phyloP scores from a whole-genome alignment of 164 flowering plant genomes.

The Kingdonia uniflora region DNA sequence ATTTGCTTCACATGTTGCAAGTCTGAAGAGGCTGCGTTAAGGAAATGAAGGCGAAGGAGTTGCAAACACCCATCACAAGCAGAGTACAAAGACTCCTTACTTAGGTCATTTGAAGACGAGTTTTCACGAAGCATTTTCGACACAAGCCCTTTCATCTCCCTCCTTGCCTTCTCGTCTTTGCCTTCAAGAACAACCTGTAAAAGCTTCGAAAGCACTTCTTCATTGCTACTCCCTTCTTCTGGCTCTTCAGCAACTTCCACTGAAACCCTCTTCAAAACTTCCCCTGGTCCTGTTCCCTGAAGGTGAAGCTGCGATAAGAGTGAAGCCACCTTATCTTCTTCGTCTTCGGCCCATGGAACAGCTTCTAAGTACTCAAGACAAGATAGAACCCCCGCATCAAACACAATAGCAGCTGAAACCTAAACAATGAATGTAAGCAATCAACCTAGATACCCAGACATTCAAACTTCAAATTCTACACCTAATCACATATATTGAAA shows the following conservation, averaged over 20 bases:
- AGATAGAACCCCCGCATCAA: conserved; percentile 84
- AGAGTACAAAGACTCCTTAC: conserved; percentile 70
- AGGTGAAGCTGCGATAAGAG: conserved; percentile 69
- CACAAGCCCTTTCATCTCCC: conserved; percentile 87
- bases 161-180: conserved; percentile 89
- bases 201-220: conserved; percentile 57
- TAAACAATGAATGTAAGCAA: conserved; percentile 23
- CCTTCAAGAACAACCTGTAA: conserved; percentile 82
- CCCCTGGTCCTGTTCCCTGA: conserved; percentile 67
- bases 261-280: conserved; percentile 82
- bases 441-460: conserved; percentile 14
- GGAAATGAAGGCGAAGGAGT: conserved; percentile 43
- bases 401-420: conserved; percentile 90
- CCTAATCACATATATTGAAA: too few species aligned
- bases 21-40: conserved; percentile 40
- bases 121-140: conserved; percentile 84
- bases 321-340: conserved; percentile 82
- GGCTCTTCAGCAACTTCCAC: conserved; percentile 36
- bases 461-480: not conserved
- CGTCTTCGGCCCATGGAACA: conserved; percentile 98
- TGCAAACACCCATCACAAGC: conserved; percentile 67
- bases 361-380: conserved; percentile 96
- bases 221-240: conserved; percentile 34
- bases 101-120: conserved; percentile 54
- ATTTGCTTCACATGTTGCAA: conserved; percentile 43